Conservation (phyloP, 345 rosid genomes). For the Adansonia digitata region DNA sequence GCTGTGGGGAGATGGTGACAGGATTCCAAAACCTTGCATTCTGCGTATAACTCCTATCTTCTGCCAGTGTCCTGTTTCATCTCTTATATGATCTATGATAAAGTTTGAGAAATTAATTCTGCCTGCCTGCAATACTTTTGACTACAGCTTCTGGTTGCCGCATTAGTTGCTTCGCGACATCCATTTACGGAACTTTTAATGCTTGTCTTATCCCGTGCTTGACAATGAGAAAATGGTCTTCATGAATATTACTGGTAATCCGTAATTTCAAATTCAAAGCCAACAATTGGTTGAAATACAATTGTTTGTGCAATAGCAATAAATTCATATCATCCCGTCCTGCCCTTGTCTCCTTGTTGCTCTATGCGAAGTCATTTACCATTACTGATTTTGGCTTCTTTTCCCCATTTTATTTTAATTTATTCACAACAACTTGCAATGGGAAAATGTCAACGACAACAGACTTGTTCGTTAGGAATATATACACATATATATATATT, state of each 20-base stretch:
- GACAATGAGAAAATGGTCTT: not conserved
- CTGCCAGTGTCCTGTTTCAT: not conserved
- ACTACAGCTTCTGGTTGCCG: not conserved
- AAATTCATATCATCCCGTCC: not conserved
- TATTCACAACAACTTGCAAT: not conserved
- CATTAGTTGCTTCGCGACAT: not conserved
- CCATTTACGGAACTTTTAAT: not conserved
- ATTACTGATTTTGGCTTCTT: not conserved
- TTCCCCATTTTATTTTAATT: not conserved
- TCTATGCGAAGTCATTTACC: not conserved
- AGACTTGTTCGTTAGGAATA: not conserved
- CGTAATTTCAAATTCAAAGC: not conserved
- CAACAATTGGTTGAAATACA: not conserved
- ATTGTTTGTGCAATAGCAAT: not conserved
- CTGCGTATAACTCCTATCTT: not conserved
- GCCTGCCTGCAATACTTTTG: not conserved
- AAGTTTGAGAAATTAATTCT: too few species aligned
- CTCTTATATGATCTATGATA: not conserved
- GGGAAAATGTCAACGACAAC: not conserved
- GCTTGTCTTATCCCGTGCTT: not conserved
- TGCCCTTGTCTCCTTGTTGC: not conserved
- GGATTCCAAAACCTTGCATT: conserved; percentile 2
- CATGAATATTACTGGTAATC: not conserved
- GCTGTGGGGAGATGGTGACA: conserved; percentile 14
- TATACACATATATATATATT: too few species aligned